Percentiles rank a stretch among this genome's conserved stretches.
phyloP scores from a whole-genome alignment of 1,139 yeast genomes.

The Hanseniaspora gamundiae region DNA sequence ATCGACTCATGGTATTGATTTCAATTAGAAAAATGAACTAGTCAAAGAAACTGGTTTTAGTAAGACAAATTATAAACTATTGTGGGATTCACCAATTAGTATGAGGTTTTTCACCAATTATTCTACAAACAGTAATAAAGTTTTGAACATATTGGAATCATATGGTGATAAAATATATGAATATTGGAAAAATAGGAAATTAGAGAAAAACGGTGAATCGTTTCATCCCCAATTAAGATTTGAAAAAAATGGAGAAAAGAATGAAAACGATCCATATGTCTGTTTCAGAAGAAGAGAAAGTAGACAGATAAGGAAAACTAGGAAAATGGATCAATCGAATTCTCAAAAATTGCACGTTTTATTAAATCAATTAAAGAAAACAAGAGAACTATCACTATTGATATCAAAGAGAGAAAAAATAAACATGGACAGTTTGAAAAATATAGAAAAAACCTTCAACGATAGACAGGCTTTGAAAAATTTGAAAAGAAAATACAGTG shows the following conservation, averaged over 20 bases:
- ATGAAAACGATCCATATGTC: slow-evolving; percentile 88
- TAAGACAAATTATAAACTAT: slow-evolving; percentile 15
- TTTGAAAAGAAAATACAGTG: slow-evolving; percentile 31
- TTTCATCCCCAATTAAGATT: slow-evolving; percentile 68
- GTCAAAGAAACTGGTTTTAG: slow-evolving; percentile 17
- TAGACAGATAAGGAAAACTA: slow-evolving; percentile 89
- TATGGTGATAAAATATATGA: slow-evolving; percentile 64
- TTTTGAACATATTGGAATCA: slow-evolving; percentile 36
- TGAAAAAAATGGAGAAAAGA: slow-evolving; percentile 82
- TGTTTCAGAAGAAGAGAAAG: slow-evolving; percentile 94
- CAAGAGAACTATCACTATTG: slow-evolving; percentile 55
- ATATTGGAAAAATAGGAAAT: slow-evolving; percentile 72
- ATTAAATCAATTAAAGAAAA: slow-evolving; percentile 66
- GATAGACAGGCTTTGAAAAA: slow-evolving; percentile 38
- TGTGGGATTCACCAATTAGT: slow-evolving; percentile 9
- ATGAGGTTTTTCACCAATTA: neutral
- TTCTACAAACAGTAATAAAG: slow-evolving; percentile 3
- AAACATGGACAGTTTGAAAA: slow-evolving; percentile 16
- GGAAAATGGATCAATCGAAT: slow-evolving; percentile 86
- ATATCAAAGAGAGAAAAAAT: slow-evolving; percentile 59
- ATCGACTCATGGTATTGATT: slow-evolving; percentile 12
- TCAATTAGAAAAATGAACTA: slow-evolving; percentile 15
- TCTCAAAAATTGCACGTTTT: slow-evolving; percentile 71
- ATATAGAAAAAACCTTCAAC: slow-evolving; percentile 14
- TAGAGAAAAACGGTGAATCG: slow-evolving; percentile 55